Percentiles rank a stretch among this genome's conserved stretches.
Conservation (phyloP, 1,139 yeast genomes). For the Yamadazyma triangularis region DNA sequence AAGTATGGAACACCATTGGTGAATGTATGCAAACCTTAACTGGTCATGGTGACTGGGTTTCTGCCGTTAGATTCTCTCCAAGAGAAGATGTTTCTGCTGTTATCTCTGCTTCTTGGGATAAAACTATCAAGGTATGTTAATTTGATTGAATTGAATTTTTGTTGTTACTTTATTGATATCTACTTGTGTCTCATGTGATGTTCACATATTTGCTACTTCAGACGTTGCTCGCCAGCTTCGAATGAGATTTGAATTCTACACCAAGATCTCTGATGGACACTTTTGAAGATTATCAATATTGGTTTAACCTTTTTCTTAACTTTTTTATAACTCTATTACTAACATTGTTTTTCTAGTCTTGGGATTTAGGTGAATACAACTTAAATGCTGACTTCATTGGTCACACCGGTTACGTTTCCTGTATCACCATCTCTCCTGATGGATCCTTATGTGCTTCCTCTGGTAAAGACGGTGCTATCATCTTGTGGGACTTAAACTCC, state of each 20-base stretch:
- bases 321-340: slow-evolving; percentile 14
- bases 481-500: slow-evolving; percentile 96
- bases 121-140: slow-evolving; percentile 94
- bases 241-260: slow-evolving; percentile 94
- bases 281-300: slow-evolving; percentile 2
- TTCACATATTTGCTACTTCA: slow-evolving; percentile 98
- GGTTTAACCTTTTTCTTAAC: slow-evolving; percentile 5
- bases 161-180: too few species aligned
- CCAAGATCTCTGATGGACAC: slow-evolving; percentile 92
- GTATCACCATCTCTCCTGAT: slow-evolving; percentile 99
- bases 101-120: slow-evolving; percentile 99
- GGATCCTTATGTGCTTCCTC: slow-evolving; percentile 99
- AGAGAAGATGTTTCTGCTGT: slow-evolving; percentile 64
- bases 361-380: slow-evolving; percentile 88
- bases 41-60: slow-evolving; percentile 99
- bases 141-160: slow-evolving; percentile 3
- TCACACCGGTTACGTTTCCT: slow-evolving; percentile 98
- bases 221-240: slow-evolving; percentile 68
- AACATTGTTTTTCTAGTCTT: slow-evolving; percentile 56
- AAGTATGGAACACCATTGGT: slow-evolving; percentile 99
- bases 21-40: slow-evolving; percentile 92
- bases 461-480: slow-evolving; percentile 98
- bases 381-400: slow-evolving; percentile 97
- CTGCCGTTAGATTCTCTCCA: slow-evolving; percentile 95
- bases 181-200: slow-evolving; percentile 54